Percentiles rank a stretch among this genome's conserved stretches.
These are phyloP conservation scores for Biscogniauxia mediterranea DNA, from an alignment of 2,329 filamentous ascomycete species.

Conservation along the genomic window DNA sequence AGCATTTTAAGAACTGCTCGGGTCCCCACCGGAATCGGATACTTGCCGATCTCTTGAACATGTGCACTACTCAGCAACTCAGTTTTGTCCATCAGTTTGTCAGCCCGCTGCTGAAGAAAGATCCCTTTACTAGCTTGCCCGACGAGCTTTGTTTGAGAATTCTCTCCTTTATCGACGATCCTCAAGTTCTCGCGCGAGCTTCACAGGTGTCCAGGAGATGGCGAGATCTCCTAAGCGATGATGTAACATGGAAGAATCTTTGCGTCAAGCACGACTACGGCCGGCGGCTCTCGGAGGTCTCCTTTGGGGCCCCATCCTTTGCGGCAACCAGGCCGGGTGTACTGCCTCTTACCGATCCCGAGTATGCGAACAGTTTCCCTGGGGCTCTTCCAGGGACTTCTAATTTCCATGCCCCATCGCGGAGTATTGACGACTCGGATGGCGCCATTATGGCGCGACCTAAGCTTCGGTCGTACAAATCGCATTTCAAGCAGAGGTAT, in stretches of 20 bases:
- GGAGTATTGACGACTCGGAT: conserved; percentile 55
- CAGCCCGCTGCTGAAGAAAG: conserved; percentile 89
- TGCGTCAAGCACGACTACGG: conserved; percentile 94
- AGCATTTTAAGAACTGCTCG: conserved; percentile 76
- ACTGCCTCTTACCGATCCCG: conserved; percentile 34
- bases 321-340: conserved; percentile 31
- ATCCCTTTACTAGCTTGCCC: conserved; percentile 88
- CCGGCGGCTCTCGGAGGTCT: conserved; percentile 54
- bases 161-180: conserved; percentile 94
- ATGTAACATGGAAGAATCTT: conserved; percentile 97
- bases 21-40: conserved; percentile 75
- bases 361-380: conserved; percentile 42
- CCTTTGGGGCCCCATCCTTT: conserved; percentile 34
- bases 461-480: conserved; percentile 82
- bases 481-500: conserved; percentile 96
- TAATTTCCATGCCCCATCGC: conserved; percentile 40
- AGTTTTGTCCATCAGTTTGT: conserved; percentile 97
- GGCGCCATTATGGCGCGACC: conserved; percentile 45
- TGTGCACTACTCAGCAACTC: conserved; percentile 92
- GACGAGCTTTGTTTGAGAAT: conserved; percentile 91
- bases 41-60: conserved; percentile 83
- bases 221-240: conserved; percentile 90
- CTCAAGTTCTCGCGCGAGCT: conserved; percentile 85
- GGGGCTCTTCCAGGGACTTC: conserved; percentile 39
- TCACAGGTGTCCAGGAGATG: conserved; percentile 96